Evolutionary conservation across 306 rosid species (phyloP).

Genomic region (Cotoneaster glaucophyllus): DNA sequence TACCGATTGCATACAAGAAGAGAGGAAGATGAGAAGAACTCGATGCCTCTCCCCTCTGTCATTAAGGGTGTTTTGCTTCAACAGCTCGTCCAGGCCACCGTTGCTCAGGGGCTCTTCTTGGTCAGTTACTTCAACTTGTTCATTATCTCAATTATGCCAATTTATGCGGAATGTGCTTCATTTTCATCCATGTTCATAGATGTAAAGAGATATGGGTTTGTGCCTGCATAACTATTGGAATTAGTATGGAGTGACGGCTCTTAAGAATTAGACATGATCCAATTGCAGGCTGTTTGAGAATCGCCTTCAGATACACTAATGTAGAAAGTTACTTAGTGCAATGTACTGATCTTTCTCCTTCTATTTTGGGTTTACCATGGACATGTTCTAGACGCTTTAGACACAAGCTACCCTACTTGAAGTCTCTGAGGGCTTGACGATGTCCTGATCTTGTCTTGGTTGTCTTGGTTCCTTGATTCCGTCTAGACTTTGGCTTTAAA

Average conservation of each 20-base stretch:
- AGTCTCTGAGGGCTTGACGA: neutral
- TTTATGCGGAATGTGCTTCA: neutral
- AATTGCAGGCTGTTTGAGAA: neutral
- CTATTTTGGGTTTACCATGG: neutral
- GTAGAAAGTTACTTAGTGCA: neutral
- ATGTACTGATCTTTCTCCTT: neutral
- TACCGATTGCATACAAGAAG: conserved; percentile 62
- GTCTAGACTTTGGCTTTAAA: neutral
- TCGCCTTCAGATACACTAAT: neutral
- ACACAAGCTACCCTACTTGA: neutral
- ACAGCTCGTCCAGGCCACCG: conserved; percentile 76
- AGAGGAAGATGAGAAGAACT: conserved; percentile 62
- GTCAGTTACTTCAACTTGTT: conserved; percentile 31
- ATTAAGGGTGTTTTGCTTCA: conserved; percentile 82
- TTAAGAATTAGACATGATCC: neutral
- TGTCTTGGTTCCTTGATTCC: neutral
- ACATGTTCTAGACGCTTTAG: neutral
- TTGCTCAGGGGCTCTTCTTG: conserved; percentile 59
- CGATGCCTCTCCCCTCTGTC: conserved; percentile 56
- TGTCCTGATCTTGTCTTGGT: neutral
- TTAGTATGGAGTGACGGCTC: too few relatives aligned
- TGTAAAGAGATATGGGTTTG: neutral
- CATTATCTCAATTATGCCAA: neutral
- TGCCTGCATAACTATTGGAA: neutral
- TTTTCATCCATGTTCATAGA: neutral